Percentiles rank a stretch among this genome's conserved stretches.
These are phyloP conservation scores for Rhizophagus sp. DNA, from an alignment of 192 early-diverging fungal species.

Conservation along the genomic window DNA sequence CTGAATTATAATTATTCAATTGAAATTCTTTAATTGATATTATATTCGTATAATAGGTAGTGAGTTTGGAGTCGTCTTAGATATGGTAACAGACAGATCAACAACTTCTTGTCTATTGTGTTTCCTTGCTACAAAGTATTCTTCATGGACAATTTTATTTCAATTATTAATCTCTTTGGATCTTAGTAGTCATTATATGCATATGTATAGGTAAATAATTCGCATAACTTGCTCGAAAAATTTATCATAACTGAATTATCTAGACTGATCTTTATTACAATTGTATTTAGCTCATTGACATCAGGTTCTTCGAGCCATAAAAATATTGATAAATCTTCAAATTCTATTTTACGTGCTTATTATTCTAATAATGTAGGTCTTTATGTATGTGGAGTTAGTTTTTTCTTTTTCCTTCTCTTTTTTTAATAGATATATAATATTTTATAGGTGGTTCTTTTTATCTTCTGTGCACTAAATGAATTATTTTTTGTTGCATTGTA, in stretches of 20 bases:
- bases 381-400: neutral
- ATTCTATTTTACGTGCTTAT: conserved; percentile 83
- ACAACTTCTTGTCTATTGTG: conserved; percentile 92
- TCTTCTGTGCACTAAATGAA: conserved; percentile 91
- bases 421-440: neutral
- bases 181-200: conserved; percentile 96
- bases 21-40: neutral
- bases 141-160: conserved; percentile 73
- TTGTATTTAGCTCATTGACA: conserved; percentile 63
- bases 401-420: neutral
- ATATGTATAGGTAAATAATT: conserved; percentile 84
- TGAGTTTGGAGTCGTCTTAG: conserved; percentile 95
- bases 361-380: conserved; percentile 81
- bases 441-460: conserved; percentile 77
- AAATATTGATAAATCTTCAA: conserved; percentile 70
- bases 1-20: neutral
- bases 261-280: neutral
- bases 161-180: conserved; percentile 92
- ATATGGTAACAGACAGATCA: conserved; percentile 98
- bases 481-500: conserved; percentile 91
- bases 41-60: conserved; percentile 51
- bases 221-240: neutral
- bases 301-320: conserved; percentile 91
- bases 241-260: neutral
- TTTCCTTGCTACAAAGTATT: conserved; percentile 73